These are phyloP conservation scores for Phytopythium sindhum DNA, from an alignment of 352 stramenopile species.

Conservation along the genomic window DNA sequence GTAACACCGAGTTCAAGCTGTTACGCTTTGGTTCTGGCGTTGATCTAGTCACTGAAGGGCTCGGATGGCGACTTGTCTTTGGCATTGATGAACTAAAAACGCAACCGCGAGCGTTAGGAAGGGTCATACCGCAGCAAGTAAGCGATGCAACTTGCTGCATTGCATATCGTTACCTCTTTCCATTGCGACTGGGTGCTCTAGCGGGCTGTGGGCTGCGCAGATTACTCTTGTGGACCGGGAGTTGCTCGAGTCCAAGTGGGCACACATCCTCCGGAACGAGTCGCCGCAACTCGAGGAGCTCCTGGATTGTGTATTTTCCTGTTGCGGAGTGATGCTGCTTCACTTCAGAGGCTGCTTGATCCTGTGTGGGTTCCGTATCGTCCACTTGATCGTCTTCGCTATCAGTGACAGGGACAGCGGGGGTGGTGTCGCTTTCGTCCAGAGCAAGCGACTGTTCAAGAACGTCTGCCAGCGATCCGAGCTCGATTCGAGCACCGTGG, in stretches of 20 bases:
- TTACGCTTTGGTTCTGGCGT: slow-evolving; percentile 1
- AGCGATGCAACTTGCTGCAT: background rate
- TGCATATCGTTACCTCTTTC: background rate
- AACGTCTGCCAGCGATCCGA: slow-evolving; percentile 1
- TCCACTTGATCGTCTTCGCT: background rate
- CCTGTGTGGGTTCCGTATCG: background rate
- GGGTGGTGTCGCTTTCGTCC: background rate
- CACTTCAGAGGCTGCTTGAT: background rate
- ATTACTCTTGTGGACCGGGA: slow-evolving; percentile 3
- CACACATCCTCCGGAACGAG: background rate
- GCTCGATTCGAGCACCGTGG: background rate
- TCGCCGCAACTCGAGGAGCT: background rate
- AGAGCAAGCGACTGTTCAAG: background rate
- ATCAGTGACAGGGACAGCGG: background rate
- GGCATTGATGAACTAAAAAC: background rate
- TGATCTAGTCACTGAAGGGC: background rate
- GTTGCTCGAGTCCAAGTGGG: background rate
- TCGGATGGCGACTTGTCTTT: background rate
- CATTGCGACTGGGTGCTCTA: background rate
- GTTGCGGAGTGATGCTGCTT: background rate
- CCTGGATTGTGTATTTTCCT: slow-evolving; percentile 1
- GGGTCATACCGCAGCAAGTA: background rate
- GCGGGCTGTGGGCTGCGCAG: background rate
- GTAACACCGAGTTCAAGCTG: slow-evolving; percentile 10
- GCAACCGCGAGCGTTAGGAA: background rate